phyloP scores from a whole-genome alignment of 192 early-diverging fungal species.

The Coemansia sp. region DNA sequence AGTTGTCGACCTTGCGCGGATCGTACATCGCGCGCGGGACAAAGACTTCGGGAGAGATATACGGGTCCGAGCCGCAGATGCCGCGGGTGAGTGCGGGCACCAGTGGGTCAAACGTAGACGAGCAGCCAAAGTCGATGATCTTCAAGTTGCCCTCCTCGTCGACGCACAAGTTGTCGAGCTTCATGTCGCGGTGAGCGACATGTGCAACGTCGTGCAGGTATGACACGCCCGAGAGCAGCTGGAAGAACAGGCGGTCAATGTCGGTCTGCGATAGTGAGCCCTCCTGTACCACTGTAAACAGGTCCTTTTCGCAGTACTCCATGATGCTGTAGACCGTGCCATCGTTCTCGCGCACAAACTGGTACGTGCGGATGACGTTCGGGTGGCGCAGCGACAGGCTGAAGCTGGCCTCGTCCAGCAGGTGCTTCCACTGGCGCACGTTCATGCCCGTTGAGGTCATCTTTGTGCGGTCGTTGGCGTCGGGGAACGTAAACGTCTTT shows the following conservation, averaged over 20 bases:
- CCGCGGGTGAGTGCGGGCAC: conserved; percentile 73
- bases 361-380: conserved; percentile 75
- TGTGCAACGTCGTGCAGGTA: conserved; percentile 76
- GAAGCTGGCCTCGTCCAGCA: conserved; percentile 55
- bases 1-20: conserved; percentile 84
- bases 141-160: conserved; percentile 74
- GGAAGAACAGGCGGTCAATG: conserved; percentile 81
- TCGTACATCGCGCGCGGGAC: conserved; percentile 69
- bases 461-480: conserved; percentile 34
- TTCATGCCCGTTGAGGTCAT: conserved; percentile 40
- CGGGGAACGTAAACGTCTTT: conserved; percentile 55
- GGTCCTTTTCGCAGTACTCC: conserved; percentile 92
- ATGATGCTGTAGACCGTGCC: conserved; percentile 72
- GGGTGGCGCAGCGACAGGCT: conserved; percentile 68
- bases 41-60: conserved; percentile 93
- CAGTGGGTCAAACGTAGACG: conserved; percentile 72
- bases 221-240: conserved; percentile 72
- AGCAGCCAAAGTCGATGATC: conserved; percentile 92
- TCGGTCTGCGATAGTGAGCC: conserved; percentile 73
- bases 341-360: conserved; percentile 71
- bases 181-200: conserved; percentile 86
- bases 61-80: conserved; percentile 90
- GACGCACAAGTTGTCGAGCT: conserved; percentile 84
- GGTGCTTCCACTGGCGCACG: conserved; percentile 54
- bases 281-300: conserved; percentile 80